These are phyloP conservation scores for Krasilnikovozyma curviuscula DNA, from an alignment of 768 basidiomycete genomes.

Conservation along the genomic window DNA sequence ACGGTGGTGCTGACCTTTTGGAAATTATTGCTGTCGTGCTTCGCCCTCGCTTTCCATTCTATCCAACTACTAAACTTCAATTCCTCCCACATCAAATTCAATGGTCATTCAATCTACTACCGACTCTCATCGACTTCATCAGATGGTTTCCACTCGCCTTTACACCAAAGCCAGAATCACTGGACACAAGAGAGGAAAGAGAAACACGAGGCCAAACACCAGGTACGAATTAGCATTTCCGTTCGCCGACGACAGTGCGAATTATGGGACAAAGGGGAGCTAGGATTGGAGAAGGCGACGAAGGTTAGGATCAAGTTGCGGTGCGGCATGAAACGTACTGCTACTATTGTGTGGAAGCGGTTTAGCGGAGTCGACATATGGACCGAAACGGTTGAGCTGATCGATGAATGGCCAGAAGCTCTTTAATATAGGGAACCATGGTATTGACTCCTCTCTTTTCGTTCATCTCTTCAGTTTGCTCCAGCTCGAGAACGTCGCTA, in stretches of 20 bases:
- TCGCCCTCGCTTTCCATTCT: neutral
- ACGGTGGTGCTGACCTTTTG: no score
- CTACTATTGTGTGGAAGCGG: no score
- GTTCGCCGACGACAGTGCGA: neutral
- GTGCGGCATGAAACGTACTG: neutral
- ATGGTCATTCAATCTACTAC: no score
- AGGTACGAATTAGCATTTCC: constrained; percentile 28
- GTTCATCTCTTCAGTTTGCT: constrained; percentile 34
- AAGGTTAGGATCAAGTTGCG: no score
- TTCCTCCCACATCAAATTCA: neutral
- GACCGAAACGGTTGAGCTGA: neutral
- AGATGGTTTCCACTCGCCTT: constrained; percentile 14
- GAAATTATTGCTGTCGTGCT: no score
- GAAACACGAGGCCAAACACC: constrained; percentile 88
- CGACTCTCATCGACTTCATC: no score
- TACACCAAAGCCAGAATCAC: constrained; percentile 75
- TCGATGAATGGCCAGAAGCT: neutral
- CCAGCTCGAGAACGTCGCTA: constrained; percentile 89
- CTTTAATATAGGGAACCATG: no score
- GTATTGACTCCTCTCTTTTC: neutral
- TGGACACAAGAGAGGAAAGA: constrained; percentile 96
- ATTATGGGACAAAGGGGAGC: neutral
- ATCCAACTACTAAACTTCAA: neutral
- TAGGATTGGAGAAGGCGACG: neutral
- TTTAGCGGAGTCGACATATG: no score